Percentiles rank a stretch among this genome's conserved stretches.
Conservation (phyloP, 306 rosid genomes). For the Corylus avellana region DNA sequence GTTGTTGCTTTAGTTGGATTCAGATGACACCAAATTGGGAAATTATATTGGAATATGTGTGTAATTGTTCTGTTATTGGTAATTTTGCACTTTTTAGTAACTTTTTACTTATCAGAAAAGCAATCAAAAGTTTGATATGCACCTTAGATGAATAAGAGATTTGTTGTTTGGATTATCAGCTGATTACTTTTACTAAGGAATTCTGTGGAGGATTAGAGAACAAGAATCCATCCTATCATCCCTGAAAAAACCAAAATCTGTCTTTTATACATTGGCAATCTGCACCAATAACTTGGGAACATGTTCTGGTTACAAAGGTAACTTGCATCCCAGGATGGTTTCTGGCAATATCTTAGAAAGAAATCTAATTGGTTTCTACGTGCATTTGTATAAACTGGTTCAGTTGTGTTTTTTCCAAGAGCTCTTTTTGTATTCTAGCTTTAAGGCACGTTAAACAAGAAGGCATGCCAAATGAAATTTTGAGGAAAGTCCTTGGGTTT, state of each 20-base stretch:
- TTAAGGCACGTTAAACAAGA: background rate
- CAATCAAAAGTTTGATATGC: background rate
- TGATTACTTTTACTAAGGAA: background rate
- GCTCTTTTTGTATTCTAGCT: background rate
- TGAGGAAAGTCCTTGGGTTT: too few species aligned
- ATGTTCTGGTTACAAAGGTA: background rate
- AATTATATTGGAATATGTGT: background rate
- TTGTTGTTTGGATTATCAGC: background rate
- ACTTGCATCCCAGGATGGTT: background rate
- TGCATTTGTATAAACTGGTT: background rate
- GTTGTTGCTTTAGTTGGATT: background rate
- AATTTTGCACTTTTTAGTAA: background rate
- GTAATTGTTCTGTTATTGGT: too few species aligned
- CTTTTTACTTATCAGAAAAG: background rate
- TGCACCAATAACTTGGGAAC: background rate
- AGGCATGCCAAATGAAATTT: too few species aligned
- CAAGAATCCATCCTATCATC: background rate
- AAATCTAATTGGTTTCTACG: background rate
- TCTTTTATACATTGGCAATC: background rate
- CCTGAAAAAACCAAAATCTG: too few species aligned
- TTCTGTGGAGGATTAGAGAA: background rate
- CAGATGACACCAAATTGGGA: background rate
- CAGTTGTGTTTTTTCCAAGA: too few species aligned
- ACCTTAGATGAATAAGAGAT: background rate
- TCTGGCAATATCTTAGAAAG: background rate